These are phyloP conservation scores for Panicum miliaceum DNA, from an alignment of 176 grass and related monocot genomes.

Conservation along the genomic window DNA sequence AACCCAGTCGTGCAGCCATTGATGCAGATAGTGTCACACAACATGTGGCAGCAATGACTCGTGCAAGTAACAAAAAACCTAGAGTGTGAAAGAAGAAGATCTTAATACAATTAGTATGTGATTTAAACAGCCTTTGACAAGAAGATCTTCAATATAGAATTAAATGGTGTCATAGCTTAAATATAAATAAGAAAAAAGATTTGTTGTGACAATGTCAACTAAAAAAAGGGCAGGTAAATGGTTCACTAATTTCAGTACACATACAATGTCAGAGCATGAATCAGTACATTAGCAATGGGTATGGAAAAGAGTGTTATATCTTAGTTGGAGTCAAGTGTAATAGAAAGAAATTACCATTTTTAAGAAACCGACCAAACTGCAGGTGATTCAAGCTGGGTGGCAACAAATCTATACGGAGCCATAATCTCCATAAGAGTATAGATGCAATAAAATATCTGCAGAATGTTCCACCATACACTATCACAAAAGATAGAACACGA, in stretches of 20 bases:
- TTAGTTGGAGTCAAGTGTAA: not conserved
- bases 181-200: not conserved
- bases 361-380: slow-evolving; percentile 75
- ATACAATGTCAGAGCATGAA: not conserved
- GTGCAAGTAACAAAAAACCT: slow-evolving; percentile 68
- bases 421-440: slow-evolving; percentile 76
- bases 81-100: slow-evolving; percentile 19
- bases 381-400: slow-evolving; percentile 67
- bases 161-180: not conserved
- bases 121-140: not conserved
- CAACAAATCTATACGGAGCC: slow-evolving; percentile 60
- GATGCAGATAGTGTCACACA: slow-evolving; percentile 93
- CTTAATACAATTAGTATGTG: slow-evolving; percentile 1
- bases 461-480: slow-evolving; percentile 40
- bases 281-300: not conserved
- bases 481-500: slow-evolving; percentile 39
- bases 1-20: slow-evolving; percentile 73
- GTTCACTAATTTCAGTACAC: not conserved
- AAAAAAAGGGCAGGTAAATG: not conserved
- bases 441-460: slow-evolving; percentile 79
- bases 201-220: not conserved
- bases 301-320: not conserved
- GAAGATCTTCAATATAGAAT: not conserved
- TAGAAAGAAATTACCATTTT: slow-evolving; percentile 62
- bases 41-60: slow-evolving; percentile 84